Percentiles rank a stretch among this genome's conserved stretches.
Evolutionary conservation across 129 eudicot species (phyloP).

Genomic region (Flaveria trinervia): DNA sequence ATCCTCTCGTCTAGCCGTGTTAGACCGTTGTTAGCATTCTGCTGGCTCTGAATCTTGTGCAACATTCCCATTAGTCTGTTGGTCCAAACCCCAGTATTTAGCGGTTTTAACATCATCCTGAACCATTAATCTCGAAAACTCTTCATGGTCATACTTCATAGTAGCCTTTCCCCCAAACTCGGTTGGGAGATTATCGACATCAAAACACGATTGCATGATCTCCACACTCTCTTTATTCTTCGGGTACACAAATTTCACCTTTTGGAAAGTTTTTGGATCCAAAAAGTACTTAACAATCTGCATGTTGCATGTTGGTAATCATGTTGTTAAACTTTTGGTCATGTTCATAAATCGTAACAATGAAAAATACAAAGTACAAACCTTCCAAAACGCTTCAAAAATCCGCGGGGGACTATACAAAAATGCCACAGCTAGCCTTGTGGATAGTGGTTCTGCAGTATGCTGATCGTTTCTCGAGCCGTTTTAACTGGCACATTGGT

Average conservation of each 20-base stretch:
- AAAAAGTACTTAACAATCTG: constrained; percentile 79
- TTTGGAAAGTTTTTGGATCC: constrained; percentile 77
- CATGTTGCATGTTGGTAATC: constrained; percentile 1
- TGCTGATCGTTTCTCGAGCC: constrained; percentile 63
- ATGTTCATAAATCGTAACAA: background rate
- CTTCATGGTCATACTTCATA: constrained; percentile 72
- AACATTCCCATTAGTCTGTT: constrained; percentile 43
- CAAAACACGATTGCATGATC: constrained; percentile 68
- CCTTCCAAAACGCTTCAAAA: constrained; percentile 93
- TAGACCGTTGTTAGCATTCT: constrained; percentile 20
- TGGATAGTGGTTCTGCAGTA: constrained; percentile 82
- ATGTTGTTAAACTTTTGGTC: background rate
- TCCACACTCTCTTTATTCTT: constrained; percentile 84
- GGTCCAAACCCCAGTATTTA: constrained; percentile 63
- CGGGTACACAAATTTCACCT: constrained; percentile 78
- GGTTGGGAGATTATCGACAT: constrained; percentile 75
- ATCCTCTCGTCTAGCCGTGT: background rate
- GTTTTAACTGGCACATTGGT: constrained; percentile 67
- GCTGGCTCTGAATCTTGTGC: constrained; percentile 40
- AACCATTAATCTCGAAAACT: constrained; percentile 69
- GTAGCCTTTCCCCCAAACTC: constrained; percentile 84
- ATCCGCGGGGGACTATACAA: constrained; percentile 76
- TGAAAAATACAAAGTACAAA: constrained; percentile 17
- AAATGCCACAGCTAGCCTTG: constrained; percentile 72
- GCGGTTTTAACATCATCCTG: constrained; percentile 68